phyloP scores from a whole-genome alignment of 2,329 filamentous ascomycete genomes.

The Trichoderma guizhouense region DNA sequence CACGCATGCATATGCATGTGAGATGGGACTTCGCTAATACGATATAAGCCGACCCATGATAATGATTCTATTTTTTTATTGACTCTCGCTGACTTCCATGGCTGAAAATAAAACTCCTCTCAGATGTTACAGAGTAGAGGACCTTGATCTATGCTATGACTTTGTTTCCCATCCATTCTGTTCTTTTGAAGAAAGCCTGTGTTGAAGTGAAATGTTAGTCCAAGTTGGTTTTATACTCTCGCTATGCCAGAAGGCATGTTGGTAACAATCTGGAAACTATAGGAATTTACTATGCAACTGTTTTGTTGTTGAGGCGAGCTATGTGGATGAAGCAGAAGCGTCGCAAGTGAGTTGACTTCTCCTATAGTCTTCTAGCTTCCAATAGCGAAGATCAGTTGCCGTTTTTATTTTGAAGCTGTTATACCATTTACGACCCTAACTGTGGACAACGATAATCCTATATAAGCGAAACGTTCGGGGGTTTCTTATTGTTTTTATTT shows the following conservation, averaged over 20 bases:
- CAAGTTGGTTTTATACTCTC: no score
- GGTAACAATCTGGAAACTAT: no score
- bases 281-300: no score
- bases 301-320: not conserved
- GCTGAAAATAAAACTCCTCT: not conserved
- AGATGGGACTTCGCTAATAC: not conserved
- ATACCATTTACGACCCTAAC: no score
- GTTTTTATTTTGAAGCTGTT: no score
- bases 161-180: not conserved
- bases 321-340: not conserved
- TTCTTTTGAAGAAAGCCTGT: not conserved
- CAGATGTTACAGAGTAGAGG: not conserved
- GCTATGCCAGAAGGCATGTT: no score
- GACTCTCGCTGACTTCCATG: not conserved
- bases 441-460: no score
- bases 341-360: no score
- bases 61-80: not conserved
- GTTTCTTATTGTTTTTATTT: no score
- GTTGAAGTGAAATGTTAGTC: not conserved
- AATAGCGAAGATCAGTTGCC: no score
- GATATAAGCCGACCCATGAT: not conserved
- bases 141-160: not conserved
- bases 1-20: not conserved
- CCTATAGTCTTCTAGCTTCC: no score
- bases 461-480: no score